phyloP scores from a whole-genome alignment of 176 grass and related monocot genomes.

The Eremochloa ophiuroides region DNA sequence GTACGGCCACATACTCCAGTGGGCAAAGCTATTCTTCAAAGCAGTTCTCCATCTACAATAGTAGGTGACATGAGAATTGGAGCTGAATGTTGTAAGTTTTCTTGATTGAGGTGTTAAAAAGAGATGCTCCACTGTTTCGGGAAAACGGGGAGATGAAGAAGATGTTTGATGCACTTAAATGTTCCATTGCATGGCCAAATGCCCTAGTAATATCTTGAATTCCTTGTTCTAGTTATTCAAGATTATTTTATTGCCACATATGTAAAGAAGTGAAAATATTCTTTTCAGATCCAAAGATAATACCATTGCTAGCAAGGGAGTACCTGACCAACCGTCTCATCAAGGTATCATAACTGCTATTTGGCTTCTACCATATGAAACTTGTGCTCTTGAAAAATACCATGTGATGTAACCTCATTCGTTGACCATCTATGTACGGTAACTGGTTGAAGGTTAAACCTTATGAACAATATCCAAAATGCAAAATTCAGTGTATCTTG shows the following conservation, averaged over 20 bases:
- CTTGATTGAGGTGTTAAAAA: background rate
- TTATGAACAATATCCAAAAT: background rate
- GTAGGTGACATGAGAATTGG: conserved; percentile 6
- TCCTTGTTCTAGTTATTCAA: background rate
- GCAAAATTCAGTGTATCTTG: background rate
- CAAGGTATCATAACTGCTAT: background rate
- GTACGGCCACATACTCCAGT: background rate
- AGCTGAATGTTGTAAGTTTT: background rate
- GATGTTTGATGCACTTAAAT: background rate
- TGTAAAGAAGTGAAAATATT: background rate
- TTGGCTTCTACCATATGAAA: background rate
- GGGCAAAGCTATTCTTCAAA: conserved; percentile 1
- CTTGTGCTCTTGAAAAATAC: background rate
- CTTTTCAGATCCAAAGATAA: background rate
- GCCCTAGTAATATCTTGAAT: background rate
- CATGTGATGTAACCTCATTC: background rate
- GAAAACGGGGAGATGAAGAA: background rate
- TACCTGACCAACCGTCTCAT: background rate
- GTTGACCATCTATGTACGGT: background rate
- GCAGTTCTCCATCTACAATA: background rate
- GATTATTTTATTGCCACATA: background rate
- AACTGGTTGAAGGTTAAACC: background rate
- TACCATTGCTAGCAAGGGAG: background rate
- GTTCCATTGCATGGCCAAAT: conserved; percentile 10
- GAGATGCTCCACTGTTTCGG: background rate